phyloP scores from a whole-genome alignment of 2,329 filamentous ascomycete species.

The Ophiostoma tasmaniense region DNA sequence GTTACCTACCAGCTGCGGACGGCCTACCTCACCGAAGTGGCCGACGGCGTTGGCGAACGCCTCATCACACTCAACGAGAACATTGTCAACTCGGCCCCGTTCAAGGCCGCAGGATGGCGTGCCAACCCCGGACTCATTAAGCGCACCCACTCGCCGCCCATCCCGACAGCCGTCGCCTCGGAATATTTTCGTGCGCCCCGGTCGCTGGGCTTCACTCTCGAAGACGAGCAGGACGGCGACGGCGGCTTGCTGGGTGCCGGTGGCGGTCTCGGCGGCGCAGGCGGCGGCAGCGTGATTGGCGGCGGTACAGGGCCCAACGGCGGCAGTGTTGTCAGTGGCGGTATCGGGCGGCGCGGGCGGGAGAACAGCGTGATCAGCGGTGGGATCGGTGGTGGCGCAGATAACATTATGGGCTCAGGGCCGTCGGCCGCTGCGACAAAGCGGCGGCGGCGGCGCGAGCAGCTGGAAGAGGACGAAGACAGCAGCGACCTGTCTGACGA shows the following conservation, averaged over 20 bases:
- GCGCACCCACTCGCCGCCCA: slow-evolving; percentile 76
- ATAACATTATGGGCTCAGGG: slow-evolving; percentile 29
- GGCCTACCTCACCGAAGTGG: slow-evolving; percentile 69
- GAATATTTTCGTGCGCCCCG: slow-evolving; percentile 74
- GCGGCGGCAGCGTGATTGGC: slow-evolving; percentile 11
- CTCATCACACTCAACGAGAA: slow-evolving; percentile 72
- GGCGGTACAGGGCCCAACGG: background rate
- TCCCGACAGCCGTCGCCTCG: slow-evolving; percentile 70
- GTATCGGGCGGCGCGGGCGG: background rate
- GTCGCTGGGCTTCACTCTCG: slow-evolving; percentile 53
- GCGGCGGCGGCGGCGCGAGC: slow-evolving; percentile 58
- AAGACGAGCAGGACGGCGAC: slow-evolving; percentile 64
- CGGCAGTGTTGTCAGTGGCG: slow-evolving; percentile 40
- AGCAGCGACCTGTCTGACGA: slow-evolving; percentile 80
- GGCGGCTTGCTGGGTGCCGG: slow-evolving; percentile 55
- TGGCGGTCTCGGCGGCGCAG: background rate
- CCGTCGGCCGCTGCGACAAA: slow-evolving; percentile 59
- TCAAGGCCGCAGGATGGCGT: slow-evolving; percentile 76
- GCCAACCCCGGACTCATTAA: slow-evolving; percentile 67
- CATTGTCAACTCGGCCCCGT: slow-evolving; percentile 70
- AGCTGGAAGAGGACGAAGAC: slow-evolving; percentile 77
- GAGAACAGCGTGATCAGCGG: slow-evolving; percentile 1
- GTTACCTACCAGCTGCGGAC: slow-evolving; percentile 75
- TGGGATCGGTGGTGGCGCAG: background rate
- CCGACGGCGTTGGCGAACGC: slow-evolving; percentile 76